Percentiles rank a stretch among this genome's conserved stretches.
Evolutionary conservation across 2,329 filamentous ascomycete species (phyloP).

Genomic region (Penicillium sp.): DNA sequence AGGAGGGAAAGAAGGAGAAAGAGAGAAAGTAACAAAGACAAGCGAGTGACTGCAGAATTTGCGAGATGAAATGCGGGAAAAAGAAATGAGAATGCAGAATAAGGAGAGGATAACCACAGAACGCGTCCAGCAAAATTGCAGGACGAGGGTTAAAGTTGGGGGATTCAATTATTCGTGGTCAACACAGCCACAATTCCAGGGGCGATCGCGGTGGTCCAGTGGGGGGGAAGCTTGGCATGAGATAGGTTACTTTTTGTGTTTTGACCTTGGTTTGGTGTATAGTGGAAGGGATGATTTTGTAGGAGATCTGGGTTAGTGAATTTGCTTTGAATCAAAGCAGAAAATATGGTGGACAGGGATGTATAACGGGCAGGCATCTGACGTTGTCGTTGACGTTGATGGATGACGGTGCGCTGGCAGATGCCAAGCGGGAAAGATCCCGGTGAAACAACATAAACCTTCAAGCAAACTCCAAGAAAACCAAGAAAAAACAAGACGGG

Average conservation of each 20-base stretch:
- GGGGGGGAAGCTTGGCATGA: slow-evolving; percentile 6
- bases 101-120: not conserved
- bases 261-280: not conserved
- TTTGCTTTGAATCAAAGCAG: not conserved
- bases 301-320: not conserved
- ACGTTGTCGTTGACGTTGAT: not conserved
- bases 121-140: not conserved
- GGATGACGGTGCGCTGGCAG: not conserved
- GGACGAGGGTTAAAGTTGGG: not conserved
- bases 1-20: not conserved
- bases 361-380: not conserved
- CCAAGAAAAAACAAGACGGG: not conserved
- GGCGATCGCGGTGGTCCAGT: not conserved
- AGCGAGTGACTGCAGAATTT: not conserved
- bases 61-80: not conserved
- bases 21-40: not conserved
- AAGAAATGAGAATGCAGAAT: not conserved
- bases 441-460: not conserved
- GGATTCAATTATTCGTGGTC: slow-evolving; percentile 2
- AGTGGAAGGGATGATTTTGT: not conserved
- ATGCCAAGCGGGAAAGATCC: not conserved
- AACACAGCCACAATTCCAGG: slow-evolving; percentile 8
- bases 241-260: not conserved
- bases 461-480: not conserved
- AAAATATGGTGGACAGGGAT: not conserved